These are phyloP conservation scores for Diatrype stigma DNA, from an alignment of 2,329 filamentous ascomycete species.

Conservation along the genomic window DNA sequence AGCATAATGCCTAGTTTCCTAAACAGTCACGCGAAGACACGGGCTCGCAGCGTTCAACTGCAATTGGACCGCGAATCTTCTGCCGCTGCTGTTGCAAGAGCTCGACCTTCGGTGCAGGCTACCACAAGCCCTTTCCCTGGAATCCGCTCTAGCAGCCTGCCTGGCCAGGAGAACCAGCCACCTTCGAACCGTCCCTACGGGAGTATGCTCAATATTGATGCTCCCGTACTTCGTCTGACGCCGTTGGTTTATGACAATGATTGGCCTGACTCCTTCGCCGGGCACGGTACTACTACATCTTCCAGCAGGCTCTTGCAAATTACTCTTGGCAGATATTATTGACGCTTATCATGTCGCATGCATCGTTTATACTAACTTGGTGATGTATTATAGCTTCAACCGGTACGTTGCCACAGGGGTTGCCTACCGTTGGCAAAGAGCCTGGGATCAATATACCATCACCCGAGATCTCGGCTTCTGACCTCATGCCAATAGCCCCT, in stretches of 20 bases:
- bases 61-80: conserved; percentile 36
- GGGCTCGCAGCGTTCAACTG: conserved; percentile 46
- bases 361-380: conserved; percentile 31
- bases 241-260: conserved; percentile 45
- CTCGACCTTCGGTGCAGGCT: conserved; percentile 11
- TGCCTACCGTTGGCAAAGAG: conserved; percentile 42
- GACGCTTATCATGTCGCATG: conserved; percentile 7
- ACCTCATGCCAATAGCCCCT: conserved; percentile 23
- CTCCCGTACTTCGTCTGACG: conserved; percentile 40
- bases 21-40: conserved; percentile 39
- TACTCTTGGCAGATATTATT: conserved; percentile 12
- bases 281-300: conserved; percentile 18
- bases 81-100: conserved; percentile 3
- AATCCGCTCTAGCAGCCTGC: conserved; percentile 31
- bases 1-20: conserved; percentile 37
- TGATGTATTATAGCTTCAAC: conserved; percentile 35
- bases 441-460: conserved; percentile 38
- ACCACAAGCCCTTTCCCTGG: conserved; percentile 23
- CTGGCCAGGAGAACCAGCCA: conserved; percentile 31
- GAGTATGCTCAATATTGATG: conserved; percentile 52
- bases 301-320: conserved; percentile 21
- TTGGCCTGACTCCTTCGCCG: conserved; percentile 14
- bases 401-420: conserved; percentile 29
- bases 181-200: conserved; percentile 35
- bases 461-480: conserved; percentile 33